Base-by-base conservation (phyloP, 2,329 filamentous ascomycete genomes). In the Aspergillus proliferans region DNA sequence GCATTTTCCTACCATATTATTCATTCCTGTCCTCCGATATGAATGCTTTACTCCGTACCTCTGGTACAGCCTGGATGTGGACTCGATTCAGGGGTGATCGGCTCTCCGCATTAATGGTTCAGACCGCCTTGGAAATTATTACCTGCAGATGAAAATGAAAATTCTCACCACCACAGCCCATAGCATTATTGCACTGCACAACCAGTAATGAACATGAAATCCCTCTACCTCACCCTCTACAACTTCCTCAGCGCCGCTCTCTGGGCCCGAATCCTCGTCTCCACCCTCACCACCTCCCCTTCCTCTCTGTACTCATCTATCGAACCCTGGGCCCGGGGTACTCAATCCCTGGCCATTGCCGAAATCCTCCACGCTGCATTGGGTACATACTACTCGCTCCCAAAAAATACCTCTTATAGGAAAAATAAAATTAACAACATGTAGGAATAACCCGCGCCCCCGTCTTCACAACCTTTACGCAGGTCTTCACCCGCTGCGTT, bases 391-490 rank as follows among this genome's bases (percentile, higher is more conserved):
- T 9, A 28, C 38, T 28, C 8, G 28, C 38, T 28, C 8, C 30
- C 15, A 47, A 21, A 39, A 6, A 14, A 51, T 19, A 24, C n/a
- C 33, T 34, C 10, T 4, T 30, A 45, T 21, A 43, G n/a, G 8
- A 15, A 15, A 15, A 24, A 22, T 22, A 22, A 46, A 43, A 48
- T 50, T 40, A 15, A 19, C 14, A 30, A 4, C 22, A 12, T 33
- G 42, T 34, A 63, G 62, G 58, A 46, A 49, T 65, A 21, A 62
- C 60, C 40, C 57, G 59, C 38, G 53, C 59, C 26, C 59, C 62
- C 14, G 50, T 65, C 45, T 59, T 60, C 47, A 63, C 60, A 5
- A 65, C 61, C 39, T 65, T 63, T 45, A 64, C 60, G 0, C 61
- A 65, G 47, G 55, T 58, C 21, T 65, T 62, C 47, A 59, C 60